Evolutionary conservation across 208 protist species (phyloP), one percentile per base, ranked within the genome.

Genomic region (Blastocrithidia nonstop): DNA sequence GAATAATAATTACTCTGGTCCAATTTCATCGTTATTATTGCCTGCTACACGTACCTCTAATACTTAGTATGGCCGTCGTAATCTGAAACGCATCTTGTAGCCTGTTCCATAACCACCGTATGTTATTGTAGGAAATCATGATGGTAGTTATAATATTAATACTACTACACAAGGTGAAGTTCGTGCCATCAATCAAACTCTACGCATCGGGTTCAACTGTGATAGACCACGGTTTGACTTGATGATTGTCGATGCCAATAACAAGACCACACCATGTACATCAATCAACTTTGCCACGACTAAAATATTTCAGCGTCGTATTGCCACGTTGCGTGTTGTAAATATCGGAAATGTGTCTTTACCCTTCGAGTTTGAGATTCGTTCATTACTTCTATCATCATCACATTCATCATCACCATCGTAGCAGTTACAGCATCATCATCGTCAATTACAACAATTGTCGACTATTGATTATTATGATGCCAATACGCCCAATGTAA

Each of bases 301-400:
- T 21, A 93, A 96, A 53, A 87, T 98, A 53, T 97, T 96, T 59
- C 89, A 97, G 67, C 66, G 64, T 26, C 66, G 91, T 8, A 58
- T 69, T 4, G 60, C 72, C 4, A 49, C 56, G 5, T 53, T 98
- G 32, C 66, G 71, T 3, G 17, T 98, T 19, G 65, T 31, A 38
- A 98, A 98, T 67, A 91, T 71, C 1, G 72, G 89, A 23, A 45
- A 20, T 20, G 79, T 94, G 1, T 33, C 44, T 16, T 45, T 98
- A 20, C 73, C 71, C 0, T 97, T 81, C 62, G 53, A 43, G 19
- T 44, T 87, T 28, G 6, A 19, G 15, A 33, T 76, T 8, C 22
- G 29, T n/a, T n/a, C n/a, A n/a, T n/a, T n/a, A n/a, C n/a, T 0
- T 42, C 37, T 6, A 29, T 35, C 27, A 33, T 16, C 13, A 27